Evolutionary conservation across 2,329 filamentous ascomycete species (phyloP).

Genomic region (Lasiodiplodia gonubiensis): DNA sequence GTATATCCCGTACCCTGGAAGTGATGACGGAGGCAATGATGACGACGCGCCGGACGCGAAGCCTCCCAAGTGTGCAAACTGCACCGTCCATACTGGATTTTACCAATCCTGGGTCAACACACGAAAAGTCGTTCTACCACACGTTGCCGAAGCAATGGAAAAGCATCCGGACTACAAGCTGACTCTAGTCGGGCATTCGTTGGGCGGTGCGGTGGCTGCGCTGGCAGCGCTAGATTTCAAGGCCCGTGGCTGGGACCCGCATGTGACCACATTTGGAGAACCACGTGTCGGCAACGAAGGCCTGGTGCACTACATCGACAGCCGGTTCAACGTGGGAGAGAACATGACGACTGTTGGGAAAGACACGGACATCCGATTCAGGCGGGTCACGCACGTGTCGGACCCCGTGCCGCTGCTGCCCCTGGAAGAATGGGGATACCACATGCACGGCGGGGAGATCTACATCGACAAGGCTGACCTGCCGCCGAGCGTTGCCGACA

Average conservation of each 20-base stretch:
- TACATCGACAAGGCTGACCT: conserved; percentile 77
- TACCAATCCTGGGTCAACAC: conserved; percentile 82
- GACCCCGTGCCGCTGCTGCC: conserved; percentile 92
- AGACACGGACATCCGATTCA: conserved; percentile 57
- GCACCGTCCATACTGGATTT: conserved; percentile 92
- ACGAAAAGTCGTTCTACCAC: conserved; percentile 69
- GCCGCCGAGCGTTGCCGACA: conserved; percentile 69
- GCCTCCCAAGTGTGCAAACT: conserved; percentile 73
- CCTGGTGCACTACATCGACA: conserved; percentile 61
- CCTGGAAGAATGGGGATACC: conserved; percentile 85
- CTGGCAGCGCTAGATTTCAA: conserved; percentile 84
- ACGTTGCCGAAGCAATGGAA: conserved; percentile 64
- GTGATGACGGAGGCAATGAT: conserved; percentile 48
- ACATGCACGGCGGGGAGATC: conserved; percentile 83
- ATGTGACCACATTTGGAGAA: conserved; percentile 91
- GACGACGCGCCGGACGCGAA: conserved; percentile 37
- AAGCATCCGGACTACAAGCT: conserved; percentile 74
- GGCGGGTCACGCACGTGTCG: conserved; percentile 81
- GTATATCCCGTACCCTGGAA: conserved; percentile 82
- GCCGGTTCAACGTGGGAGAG: conserved; percentile 50
- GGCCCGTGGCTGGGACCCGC: conserved; percentile 74
- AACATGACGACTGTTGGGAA: conserved; percentile 28
- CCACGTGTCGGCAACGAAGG: conserved; percentile 67
- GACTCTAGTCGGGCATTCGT: conserved; percentile 84
- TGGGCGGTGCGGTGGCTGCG: conserved; percentile 89